These are phyloP conservation scores for Penicillium aurantiogriseum DNA, from an alignment of 2,329 filamentous ascomycete genomes.

Conservation along the genomic window DNA sequence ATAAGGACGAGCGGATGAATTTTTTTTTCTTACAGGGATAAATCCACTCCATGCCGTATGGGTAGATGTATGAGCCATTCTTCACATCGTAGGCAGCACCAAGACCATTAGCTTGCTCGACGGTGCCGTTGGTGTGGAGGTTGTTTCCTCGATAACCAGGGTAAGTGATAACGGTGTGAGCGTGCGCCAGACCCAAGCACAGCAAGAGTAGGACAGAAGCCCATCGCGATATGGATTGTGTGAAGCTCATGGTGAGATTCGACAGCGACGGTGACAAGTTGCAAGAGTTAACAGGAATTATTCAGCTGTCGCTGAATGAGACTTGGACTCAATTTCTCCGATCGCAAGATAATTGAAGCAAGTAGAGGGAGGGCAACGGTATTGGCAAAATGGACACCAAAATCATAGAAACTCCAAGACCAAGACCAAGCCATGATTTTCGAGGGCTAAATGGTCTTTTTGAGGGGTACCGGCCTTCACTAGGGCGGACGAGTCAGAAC, in stretches of 20 bases:
- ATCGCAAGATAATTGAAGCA: slow-evolving; percentile 1
- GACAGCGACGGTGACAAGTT: slow-evolving; percentile 7
- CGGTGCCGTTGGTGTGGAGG: slow-evolving; percentile 69
- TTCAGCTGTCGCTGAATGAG: not conserved
- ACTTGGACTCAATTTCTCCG: not conserved
- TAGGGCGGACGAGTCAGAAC: slow-evolving; percentile 29
- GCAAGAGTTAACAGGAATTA: slow-evolving; percentile 1
- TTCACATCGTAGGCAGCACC: slow-evolving; percentile 40
- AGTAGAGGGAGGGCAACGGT: not conserved
- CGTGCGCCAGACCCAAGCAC: slow-evolving; percentile 41
- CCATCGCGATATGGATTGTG: slow-evolving; percentile 31
- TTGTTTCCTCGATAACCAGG: slow-evolving; percentile 87
- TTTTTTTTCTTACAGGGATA: slow-evolving; percentile 73
- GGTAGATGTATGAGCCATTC: slow-evolving; percentile 56
- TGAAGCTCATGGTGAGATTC: slow-evolving; percentile 28
- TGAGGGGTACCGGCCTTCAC: slow-evolving; percentile 30
- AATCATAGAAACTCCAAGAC: slow-evolving; percentile 20
- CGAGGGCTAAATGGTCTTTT: slow-evolving; percentile 31
- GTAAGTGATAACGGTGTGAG: slow-evolving; percentile 79
- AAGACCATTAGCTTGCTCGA: slow-evolving; percentile 48
- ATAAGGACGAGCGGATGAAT: not conserved
- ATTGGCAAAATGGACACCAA: slow-evolving; percentile 9
- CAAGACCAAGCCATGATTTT: slow-evolving; percentile 21
- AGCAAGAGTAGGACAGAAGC: slow-evolving; percentile 33
- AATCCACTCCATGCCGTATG: slow-evolving; percentile 92